Percentiles rank a stretch among this genome's conserved stretches.
These are phyloP conservation scores for Salicornia ramosissima DNA, from an alignment of 148 eudicot species.

Conservation along the genomic window DNA sequence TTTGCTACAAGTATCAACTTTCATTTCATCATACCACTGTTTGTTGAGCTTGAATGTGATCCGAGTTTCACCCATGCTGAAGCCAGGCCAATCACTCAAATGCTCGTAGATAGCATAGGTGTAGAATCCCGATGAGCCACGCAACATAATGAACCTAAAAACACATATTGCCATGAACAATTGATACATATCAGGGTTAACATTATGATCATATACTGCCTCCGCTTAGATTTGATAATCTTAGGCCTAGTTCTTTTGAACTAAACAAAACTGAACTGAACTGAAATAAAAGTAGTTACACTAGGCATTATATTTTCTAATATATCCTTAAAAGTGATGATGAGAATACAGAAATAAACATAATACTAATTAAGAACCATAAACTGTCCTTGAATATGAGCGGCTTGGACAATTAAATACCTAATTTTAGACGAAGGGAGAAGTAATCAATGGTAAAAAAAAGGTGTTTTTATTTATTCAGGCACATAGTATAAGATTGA, in stretches of 20 bases:
- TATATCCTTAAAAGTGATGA: background rate
- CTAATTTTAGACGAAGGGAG: too few relatives aligned
- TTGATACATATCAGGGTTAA: background rate
- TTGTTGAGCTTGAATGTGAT: conserved; percentile 71
- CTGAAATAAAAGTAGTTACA: too few relatives aligned
- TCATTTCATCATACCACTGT: conserved; percentile 36
- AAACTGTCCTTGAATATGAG: background rate
- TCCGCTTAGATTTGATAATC: background rate
- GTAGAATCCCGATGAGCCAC: conserved; percentile 82
- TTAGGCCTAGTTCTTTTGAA: too few relatives aligned
- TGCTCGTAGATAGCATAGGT: conserved; percentile 78
- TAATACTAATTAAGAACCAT: background rate
- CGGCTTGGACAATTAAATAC: too few relatives aligned
- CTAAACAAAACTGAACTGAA: too few relatives aligned
- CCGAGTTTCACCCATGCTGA: conserved; percentile 67
- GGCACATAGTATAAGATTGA: background rate
- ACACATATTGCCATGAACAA: background rate
- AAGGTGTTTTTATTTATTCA: too few relatives aligned
- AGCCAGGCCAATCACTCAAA: conserved; percentile 58
- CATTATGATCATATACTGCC: background rate
- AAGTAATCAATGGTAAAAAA: too few relatives aligned
- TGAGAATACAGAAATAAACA: background rate
- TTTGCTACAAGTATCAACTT: background rate
- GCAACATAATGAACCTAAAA: conserved; percentile 66
- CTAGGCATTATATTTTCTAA: background rate